phyloP scores from a whole-genome alignment of 2,329 filamentous ascomycete genomes.

The Orbilia brochopaga region DNA sequence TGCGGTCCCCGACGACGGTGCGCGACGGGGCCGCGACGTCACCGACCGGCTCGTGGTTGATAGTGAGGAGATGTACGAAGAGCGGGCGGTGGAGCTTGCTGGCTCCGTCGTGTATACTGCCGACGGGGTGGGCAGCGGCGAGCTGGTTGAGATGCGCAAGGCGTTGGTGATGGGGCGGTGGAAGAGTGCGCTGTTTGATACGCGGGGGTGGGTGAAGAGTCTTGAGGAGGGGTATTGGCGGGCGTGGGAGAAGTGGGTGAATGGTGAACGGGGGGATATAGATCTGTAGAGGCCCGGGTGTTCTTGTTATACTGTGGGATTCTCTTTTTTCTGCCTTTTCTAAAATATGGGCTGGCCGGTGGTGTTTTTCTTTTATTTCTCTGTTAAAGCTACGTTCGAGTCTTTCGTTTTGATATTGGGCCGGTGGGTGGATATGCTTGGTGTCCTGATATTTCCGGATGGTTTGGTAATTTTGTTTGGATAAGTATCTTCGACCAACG shows the following conservation, averaged over 20 bases:
- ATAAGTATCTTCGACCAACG: neutral
- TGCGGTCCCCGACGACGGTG: constrained; percentile 72
- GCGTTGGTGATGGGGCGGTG: constrained; percentile 83
- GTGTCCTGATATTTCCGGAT: neutral
- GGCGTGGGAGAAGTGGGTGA: constrained; percentile 87
- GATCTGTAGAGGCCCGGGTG: constrained; percentile 65
- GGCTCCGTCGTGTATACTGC: constrained; percentile 67
- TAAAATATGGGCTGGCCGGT: constrained; percentile 21
- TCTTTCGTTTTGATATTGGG: neutral
- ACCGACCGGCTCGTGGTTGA: constrained; percentile 73
- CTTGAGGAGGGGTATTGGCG: constrained; percentile 85
- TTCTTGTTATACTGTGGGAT: constrained; percentile 31
- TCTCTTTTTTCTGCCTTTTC: constrained; percentile 21
- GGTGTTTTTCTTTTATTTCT: constrained; percentile 17
- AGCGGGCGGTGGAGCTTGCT: constrained; percentile 72
- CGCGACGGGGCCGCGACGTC: constrained; percentile 71
- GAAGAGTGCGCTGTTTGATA: constrained; percentile 88
- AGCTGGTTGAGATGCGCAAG: constrained; percentile 77
- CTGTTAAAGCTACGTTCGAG: neutral
- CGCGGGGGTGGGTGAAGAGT: constrained; percentile 85
- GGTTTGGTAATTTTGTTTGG: constrained; percentile 15
- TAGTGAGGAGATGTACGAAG: constrained; percentile 79
- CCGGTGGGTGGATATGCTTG: neutral
- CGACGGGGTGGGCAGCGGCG: constrained; percentile 67
- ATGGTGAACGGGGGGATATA: constrained; percentile 87